Evolutionary conservation across 148 eudicot species (phyloP).

Genomic region (Tetragonia tetragonoides): DNA sequence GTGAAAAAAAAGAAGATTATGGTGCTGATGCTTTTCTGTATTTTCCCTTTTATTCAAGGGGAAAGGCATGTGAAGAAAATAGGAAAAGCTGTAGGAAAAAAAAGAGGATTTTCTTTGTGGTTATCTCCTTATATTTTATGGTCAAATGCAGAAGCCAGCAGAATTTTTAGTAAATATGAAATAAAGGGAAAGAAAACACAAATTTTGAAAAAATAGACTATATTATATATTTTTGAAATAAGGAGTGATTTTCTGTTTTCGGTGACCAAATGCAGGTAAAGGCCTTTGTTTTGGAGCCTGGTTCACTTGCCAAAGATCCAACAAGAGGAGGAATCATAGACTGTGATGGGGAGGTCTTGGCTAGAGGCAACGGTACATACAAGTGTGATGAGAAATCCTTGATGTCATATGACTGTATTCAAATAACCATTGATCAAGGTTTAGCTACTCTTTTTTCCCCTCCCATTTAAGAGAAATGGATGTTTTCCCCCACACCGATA

Average conservation of each 20-base stretch:
- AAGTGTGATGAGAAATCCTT: conserved; percentile 48
- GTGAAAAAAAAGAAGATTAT: too few relatives aligned
- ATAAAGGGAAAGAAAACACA: too few relatives aligned
- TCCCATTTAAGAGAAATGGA: conserved; percentile 3
- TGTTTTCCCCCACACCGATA: not conserved
- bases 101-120: too few relatives aligned
- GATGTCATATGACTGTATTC: conserved; percentile 66
- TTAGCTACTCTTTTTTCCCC: conserved; percentile 82
- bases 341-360: conserved; percentile 87
- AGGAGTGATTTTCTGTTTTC: not conserved
- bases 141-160: too few relatives aligned
- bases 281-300: conserved; percentile 78
- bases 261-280: conserved; percentile 55
- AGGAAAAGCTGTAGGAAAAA: not conserved
- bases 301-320: conserved; percentile 46
- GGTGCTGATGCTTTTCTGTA: not conserved
- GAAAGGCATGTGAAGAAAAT: not conserved
- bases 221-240: not conserved
- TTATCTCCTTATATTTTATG: not conserved
- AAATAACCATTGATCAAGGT: conserved; percentile 75
- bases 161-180: too few relatives aligned
- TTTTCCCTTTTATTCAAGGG: not conserved
- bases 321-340: conserved; percentile 85
- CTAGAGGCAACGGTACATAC: conserved; percentile 81
- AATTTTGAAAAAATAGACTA: too few relatives aligned